These are phyloP conservation scores for Wallacemonas collosoma DNA, from an alignment of 208 protist genomes.

Conservation along the genomic window DNA sequence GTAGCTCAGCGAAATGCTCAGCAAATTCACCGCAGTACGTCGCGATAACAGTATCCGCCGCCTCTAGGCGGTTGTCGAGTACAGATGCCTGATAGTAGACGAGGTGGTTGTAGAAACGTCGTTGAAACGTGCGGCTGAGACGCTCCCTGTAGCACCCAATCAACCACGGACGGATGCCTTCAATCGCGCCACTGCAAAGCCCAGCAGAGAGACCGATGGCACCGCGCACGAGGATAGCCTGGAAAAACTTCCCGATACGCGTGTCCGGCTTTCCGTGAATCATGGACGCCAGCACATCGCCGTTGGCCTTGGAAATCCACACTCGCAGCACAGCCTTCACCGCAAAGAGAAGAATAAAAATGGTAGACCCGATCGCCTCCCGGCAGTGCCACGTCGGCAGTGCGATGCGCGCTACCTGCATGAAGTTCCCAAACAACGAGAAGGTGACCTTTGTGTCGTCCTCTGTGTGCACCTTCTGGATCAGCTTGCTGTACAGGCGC, in stretches of 20 bases:
- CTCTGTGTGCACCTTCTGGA: constrained; percentile 49
- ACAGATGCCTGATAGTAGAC: constrained; percentile 82
- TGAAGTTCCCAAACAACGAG: constrained; percentile 60
- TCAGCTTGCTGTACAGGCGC: constrained; percentile 33
- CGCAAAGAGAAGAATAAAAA: constrained; percentile 84
- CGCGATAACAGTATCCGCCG: constrained; percentile 75
- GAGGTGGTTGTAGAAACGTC: constrained; percentile 78
- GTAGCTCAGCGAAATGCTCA: constrained; percentile 89
- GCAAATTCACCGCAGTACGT: constrained; percentile 90
- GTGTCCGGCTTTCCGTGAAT: constrained; percentile 45
- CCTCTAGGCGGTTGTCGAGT: constrained; percentile 75
- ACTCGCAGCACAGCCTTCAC: constrained; percentile 79
- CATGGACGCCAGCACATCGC: constrained; percentile 69
- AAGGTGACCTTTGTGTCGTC: constrained; percentile 63
- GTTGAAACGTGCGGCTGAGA: constrained; percentile 75
- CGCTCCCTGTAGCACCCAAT: constrained; percentile 82
- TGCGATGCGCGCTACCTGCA: constrained; percentile 59
- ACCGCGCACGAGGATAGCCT: constrained; percentile 47
- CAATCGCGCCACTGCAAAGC: constrained; percentile 64
- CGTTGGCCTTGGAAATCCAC: constrained; percentile 60
- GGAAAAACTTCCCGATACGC: constrained; percentile 54
- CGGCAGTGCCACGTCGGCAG: constrained; percentile 76
- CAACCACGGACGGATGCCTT: constrained; percentile 79
- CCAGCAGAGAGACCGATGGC: constrained; percentile 42
- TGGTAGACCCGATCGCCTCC: constrained; percentile 54